Evolutionary conservation across 2,329 filamentous ascomycete species (phyloP).

Genomic region (Aspergillus pseudoterreus): DNA sequence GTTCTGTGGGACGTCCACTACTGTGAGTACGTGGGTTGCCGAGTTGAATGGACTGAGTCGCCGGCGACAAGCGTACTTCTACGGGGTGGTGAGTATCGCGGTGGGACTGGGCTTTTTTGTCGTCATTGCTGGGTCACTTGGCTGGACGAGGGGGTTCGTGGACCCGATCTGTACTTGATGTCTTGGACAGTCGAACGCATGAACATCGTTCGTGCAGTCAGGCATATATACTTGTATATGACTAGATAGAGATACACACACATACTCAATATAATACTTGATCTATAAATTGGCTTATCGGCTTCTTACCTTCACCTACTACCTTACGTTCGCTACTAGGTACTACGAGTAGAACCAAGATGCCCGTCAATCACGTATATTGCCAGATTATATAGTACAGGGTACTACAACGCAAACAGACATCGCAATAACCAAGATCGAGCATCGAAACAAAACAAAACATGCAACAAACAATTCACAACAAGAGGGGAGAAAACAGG

Average conservation of each 20-base stretch:
- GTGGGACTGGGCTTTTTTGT: slow-evolving; percentile 49
- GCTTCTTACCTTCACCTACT: no score
- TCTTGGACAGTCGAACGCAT: background rate
- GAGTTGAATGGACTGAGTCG: slow-evolving; percentile 55
- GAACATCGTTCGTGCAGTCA: no score
- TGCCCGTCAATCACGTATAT: slow-evolving; percentile 29
- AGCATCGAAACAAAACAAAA: slow-evolving; percentile 4
- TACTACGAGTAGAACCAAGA: background rate
- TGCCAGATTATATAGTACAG: slow-evolving; percentile 38
- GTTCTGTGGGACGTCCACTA: slow-evolving; percentile 65
- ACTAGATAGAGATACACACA: background rate
- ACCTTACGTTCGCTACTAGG: background rate
- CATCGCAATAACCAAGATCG: slow-evolving; percentile 3
- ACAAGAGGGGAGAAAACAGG: slow-evolving; percentile 18
- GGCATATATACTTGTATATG: background rate
- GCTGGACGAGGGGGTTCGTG: slow-evolving; percentile 48
- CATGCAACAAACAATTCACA: slow-evolving; percentile 6
- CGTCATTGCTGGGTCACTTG: slow-evolving; percentile 54
- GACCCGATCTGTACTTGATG: slow-evolving; percentile 27
- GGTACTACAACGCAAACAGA: slow-evolving; percentile 27
- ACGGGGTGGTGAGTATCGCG: slow-evolving; percentile 48
- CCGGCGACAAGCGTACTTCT: slow-evolving; percentile 59
- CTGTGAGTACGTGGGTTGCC: slow-evolving; percentile 64
- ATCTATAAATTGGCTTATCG: no score
- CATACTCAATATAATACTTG: no score